These are phyloP conservation scores for Globisporangium canariense DNA, from an alignment of 352 stramenopile genomes.

Conservation along the genomic window DNA sequence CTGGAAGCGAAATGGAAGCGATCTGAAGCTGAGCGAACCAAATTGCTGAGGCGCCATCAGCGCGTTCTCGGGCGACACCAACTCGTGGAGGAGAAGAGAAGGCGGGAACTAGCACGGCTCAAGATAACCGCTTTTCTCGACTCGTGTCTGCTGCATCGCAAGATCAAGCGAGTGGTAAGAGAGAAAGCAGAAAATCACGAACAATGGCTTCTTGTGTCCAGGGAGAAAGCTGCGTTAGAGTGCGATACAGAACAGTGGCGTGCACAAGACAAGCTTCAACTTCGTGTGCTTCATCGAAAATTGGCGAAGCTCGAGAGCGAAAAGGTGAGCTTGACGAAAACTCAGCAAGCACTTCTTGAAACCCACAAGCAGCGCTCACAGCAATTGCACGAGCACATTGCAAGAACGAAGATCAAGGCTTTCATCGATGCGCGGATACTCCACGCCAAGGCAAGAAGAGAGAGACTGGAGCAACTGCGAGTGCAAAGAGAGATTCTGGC, in stretches of 20 bases:
- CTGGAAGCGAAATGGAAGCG: constrained; percentile 41
- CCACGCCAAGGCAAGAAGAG: constrained; percentile 12
- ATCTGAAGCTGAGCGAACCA: constrained; percentile 25
- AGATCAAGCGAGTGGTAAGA: constrained; percentile 17
- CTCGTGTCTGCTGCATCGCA: constrained; percentile 25
- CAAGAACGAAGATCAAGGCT: constrained; percentile 32
- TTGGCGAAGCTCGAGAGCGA: constrained; percentile 15
- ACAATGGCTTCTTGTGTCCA: constrained; percentile 16
- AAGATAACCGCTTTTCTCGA: constrained; percentile 44
- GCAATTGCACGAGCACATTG: constrained; percentile 17
- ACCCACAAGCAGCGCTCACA: constrained; percentile 16
- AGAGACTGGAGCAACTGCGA: constrained; percentile 15
- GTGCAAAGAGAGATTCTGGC: constrained; percentile 19
- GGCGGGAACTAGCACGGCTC: constrained; percentile 22
- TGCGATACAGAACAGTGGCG: constrained; percentile 18
- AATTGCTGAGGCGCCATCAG: constrained; percentile 27
- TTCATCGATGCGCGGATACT: constrained; percentile 30
- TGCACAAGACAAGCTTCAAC: constrained; percentile 25
- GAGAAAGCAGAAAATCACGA: constrained; percentile 20
- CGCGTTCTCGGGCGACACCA: constrained; percentile 31
- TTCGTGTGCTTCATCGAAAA: constrained; percentile 37
- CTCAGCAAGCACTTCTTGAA: constrained; percentile 15
- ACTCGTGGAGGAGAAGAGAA: constrained; percentile 22
- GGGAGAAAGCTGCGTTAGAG: constrained; percentile 21
- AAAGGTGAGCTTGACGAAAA: background rate